phyloP scores from a whole-genome alignment of 192 early-diverging fungal species.

The Coemansia sp. region DNA sequence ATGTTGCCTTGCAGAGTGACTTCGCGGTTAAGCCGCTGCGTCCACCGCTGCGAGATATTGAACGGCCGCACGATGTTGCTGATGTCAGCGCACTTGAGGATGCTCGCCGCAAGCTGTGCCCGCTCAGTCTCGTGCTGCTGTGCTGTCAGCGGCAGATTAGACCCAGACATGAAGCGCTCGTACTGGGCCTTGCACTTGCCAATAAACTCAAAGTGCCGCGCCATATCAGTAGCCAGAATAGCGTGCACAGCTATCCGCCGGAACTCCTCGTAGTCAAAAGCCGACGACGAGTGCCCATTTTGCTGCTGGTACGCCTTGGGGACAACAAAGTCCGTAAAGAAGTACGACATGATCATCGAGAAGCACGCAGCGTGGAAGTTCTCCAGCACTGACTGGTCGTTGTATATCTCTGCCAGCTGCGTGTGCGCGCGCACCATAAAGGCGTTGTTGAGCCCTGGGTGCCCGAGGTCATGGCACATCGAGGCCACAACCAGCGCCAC shows the following conservation, averaged over 20 bases:
- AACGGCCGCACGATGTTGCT: slow-evolving; percentile 75
- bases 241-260: slow-evolving; percentile 67
- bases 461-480: slow-evolving; percentile 80
- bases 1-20: slow-evolving; percentile 70
- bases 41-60: slow-evolving; percentile 67
- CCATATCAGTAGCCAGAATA: slow-evolving; percentile 81
- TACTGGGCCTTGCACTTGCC: slow-evolving; percentile 65
- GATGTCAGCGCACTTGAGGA: slow-evolving; percentile 83
- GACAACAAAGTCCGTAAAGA: slow-evolving; percentile 47
- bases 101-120: slow-evolving; percentile 61
- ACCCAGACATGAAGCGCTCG: slow-evolving; percentile 53
- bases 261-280: slow-evolving; percentile 64
- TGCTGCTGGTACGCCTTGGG: slow-evolving; percentile 7
- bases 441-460: slow-evolving; percentile 94
- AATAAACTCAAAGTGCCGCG: slow-evolving; percentile 75
- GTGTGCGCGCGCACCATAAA: slow-evolving; percentile 82
- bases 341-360: slow-evolving; percentile 59
- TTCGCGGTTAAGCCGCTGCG: slow-evolving; percentile 66
- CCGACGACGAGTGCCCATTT: not conserved
- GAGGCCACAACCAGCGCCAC: slow-evolving; percentile 74
- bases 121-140: slow-evolving; percentile 60
- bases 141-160: slow-evolving; percentile 45
- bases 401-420: slow-evolving; percentile 86
- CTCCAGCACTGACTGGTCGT: slow-evolving; percentile 91
- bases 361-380: slow-evolving; percentile 85